Base-by-base conservation (phyloP, 192 early-diverging fungal species). In the Piromyces finnis region DNA sequence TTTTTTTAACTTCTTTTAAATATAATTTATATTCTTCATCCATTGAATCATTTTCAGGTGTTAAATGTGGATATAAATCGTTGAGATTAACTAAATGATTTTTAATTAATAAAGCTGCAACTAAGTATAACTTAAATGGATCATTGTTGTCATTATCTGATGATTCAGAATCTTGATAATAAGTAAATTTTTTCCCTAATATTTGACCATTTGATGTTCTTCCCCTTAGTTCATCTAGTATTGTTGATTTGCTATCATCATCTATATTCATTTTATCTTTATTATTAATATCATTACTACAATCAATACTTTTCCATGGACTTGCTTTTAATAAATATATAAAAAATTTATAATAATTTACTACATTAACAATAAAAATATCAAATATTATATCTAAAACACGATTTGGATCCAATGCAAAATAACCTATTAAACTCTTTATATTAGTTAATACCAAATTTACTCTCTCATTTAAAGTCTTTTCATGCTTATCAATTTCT, bases 401-500 rank as follows among this genome's bases (percentile, higher is more conserved):
- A n/a, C 94, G 89, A 84, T 92, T 94, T 0, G 94, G 94, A 80
- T 96, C 94, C 77, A 96, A 83, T 81, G 90, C 87, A 83, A 96
- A 96, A 51, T 90, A 92, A 29, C 94, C 90, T 78, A 92, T 90
- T 51, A 91, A 80, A 37, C 83, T 84, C 12, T 78, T 77, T 51
- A 91, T 86, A 79, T 89, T 87, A 29, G 82, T 78, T 77, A 90
- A 78, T n/a, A 88, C 83, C n/a, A 37, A 35, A 12, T n/a, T 26
- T 22, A 81, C 77, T 17, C 79, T 59, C 36, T 79, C 79, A 59
- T 39, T 29, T 15, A 88, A 14, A 35, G 78, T 41, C 13, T 41
- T 51, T 22, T 82, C 59, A 77, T 83, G 78, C 80, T 79, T 78
- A 30, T 79, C 39, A 12, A 18, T 79, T 80, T 81, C 78, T 29